phyloP scores from a whole-genome alignment of 257 asterid species.

The Nicotiana knightiana region DNA sequence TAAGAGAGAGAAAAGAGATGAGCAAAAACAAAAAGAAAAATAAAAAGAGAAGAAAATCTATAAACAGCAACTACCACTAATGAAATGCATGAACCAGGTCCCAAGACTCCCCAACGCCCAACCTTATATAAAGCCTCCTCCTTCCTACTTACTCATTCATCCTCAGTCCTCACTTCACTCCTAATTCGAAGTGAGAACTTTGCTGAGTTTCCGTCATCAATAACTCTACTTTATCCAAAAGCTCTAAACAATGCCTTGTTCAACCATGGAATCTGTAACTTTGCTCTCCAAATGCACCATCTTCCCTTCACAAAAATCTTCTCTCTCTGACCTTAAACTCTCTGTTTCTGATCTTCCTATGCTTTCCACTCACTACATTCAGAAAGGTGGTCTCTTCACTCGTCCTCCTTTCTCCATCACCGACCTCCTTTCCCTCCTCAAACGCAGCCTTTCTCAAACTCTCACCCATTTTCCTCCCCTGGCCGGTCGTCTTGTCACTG shows the following conservation, averaged over 20 bases:
- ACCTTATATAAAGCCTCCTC: conserved; percentile 31
- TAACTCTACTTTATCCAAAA: no score
- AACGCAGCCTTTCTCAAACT: conserved; percentile 12
- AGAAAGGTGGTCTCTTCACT: conserved; percentile 50
- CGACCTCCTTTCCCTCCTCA: conserved; percentile 3
- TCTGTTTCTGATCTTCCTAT: conserved; percentile 72
- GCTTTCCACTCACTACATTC: conserved; percentile 76
- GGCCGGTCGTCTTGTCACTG: conserved; percentile 12
- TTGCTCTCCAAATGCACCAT: conserved; percentile 34
- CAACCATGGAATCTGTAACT: conserved; percentile 7
- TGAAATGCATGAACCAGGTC: conserved; percentile 44
- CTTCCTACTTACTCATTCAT: not conserved
- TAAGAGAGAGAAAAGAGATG: not conserved
- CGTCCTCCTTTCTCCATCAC: conserved; percentile 9
- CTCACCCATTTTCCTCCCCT: conserved; percentile 18
- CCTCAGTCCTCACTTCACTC: not conserved
- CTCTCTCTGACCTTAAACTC: conserved; percentile 41
- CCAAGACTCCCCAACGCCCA: not conserved
- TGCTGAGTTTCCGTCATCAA: not conserved
- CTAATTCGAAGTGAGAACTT: not conserved
- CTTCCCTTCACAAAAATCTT: conserved; percentile 36
- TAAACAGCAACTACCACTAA: not conserved
- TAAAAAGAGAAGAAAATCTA: not conserved
- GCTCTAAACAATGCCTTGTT: conserved; percentile 27
- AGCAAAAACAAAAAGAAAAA: not conserved